phyloP scores from a whole-genome alignment of 2,329 filamentous ascomycete genomes.

The Lecanicillium sp. region DNA sequence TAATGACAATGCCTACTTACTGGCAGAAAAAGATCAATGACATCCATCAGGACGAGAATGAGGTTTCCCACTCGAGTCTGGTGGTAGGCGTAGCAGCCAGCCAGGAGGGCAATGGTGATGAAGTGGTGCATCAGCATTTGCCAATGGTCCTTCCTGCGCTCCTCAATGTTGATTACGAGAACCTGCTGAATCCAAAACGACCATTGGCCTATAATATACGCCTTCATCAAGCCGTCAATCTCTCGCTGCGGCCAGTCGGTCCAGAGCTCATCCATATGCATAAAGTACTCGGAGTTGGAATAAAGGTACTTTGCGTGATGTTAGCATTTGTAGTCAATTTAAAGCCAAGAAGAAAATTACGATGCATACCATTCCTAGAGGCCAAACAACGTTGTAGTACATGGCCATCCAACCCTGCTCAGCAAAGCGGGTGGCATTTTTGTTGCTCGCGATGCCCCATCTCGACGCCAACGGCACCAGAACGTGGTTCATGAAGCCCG shows the following conservation, averaged over 20 bases:
- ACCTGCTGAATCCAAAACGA: slow-evolving; percentile 94
- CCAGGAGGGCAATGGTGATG: slow-evolving; percentile 78
- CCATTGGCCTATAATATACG: slow-evolving; percentile 84
- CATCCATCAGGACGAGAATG: slow-evolving; percentile 87
- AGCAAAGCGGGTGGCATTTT: slow-evolving; percentile 75
- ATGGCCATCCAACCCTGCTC: slow-evolving; percentile 90
- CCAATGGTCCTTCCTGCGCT: slow-evolving; percentile 86
- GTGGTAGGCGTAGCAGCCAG: slow-evolving; percentile 77
- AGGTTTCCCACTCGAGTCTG: slow-evolving; percentile 83
- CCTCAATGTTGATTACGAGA: slow-evolving; percentile 88
- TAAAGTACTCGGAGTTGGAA: slow-evolving; percentile 70
- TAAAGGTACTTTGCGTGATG: slow-evolving; percentile 62
- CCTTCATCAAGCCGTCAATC: slow-evolving; percentile 68
- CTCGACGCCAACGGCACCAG: slow-evolving; percentile 69
- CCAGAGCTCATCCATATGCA: slow-evolving; percentile 76
- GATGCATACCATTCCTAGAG: slow-evolving; percentile 67
- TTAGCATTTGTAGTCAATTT: not conserved
- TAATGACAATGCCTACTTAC: too few species aligned
- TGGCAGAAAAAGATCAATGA: slow-evolving; percentile 82
- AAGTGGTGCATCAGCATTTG: slow-evolving; percentile 96
- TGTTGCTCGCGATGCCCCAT: slow-evolving; percentile 67
- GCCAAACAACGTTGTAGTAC: slow-evolving; percentile 79
- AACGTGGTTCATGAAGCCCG: slow-evolving; percentile 79
- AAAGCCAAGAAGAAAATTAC: not conserved
- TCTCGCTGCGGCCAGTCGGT: slow-evolving; percentile 75